Conservation (phyloP, 345 rosid genomes). For the sweet orange (Citrus sinensis) region DNA sequence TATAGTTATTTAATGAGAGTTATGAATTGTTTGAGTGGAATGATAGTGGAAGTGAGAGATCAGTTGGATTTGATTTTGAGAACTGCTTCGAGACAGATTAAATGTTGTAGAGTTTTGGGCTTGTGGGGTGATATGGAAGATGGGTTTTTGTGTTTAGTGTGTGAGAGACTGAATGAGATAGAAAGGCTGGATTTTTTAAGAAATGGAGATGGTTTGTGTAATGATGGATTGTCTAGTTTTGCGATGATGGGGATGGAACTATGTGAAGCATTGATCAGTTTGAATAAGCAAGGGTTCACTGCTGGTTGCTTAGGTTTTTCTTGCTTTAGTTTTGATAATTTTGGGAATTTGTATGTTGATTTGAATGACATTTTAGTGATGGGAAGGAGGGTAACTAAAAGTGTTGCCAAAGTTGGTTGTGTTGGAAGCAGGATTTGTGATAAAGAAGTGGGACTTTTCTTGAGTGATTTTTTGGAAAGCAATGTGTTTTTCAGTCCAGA, state of each 20-base stretch:
- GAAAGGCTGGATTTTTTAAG: conserved; percentile 21
- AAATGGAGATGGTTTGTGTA: conserved; percentile 20
- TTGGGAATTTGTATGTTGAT: conserved; percentile 57
- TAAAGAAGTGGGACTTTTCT: conserved; percentile 25
- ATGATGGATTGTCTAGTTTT: conserved; percentile 43
- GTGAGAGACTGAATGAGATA: conserved; percentile 36
- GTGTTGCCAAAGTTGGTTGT: conserved; percentile 23
- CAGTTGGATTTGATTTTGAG: conserved; percentile 46
- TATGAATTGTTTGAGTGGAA: conserved; percentile 50
- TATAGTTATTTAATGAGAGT: conserved; percentile 46
- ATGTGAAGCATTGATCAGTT: conserved; percentile 57
- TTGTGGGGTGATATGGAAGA: conserved; percentile 70
- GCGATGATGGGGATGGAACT: conserved; percentile 63
- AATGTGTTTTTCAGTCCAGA: conserved; percentile 64
- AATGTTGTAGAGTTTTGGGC: conserved; percentile 52
- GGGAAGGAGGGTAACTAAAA: conserved; percentile 35
- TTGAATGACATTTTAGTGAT: conserved; percentile 43
- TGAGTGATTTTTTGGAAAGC: conserved; percentile 29
- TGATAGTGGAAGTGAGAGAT: conserved; percentile 42
- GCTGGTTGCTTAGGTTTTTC: conserved; percentile 54
- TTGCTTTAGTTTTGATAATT: conserved; percentile 56
- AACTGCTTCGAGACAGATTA: conserved; percentile 29
- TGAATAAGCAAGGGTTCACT: conserved; percentile 53
- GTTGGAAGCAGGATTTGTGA: conserved; percentile 27
- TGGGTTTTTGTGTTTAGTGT: conserved; percentile 58